These are phyloP conservation scores for Leucaena leucocephala DNA, from an alignment of 306 rosid genomes.

Conservation along the genomic window DNA sequence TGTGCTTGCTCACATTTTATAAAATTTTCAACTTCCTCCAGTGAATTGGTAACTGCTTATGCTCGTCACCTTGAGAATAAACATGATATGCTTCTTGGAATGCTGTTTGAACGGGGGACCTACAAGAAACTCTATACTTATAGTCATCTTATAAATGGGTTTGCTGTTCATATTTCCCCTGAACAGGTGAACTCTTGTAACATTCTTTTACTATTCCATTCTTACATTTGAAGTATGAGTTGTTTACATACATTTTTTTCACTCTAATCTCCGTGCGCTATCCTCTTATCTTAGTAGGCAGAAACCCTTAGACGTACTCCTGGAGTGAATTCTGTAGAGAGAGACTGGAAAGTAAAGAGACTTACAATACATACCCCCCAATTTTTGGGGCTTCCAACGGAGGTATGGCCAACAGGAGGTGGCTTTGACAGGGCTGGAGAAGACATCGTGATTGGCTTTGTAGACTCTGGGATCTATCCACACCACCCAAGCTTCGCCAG, in stretches of 20 bases:
- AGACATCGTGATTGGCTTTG: constrained; percentile 92
- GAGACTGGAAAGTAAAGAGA: constrained; percentile 94
- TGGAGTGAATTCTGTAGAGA: constrained; percentile 85
- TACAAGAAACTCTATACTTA: constrained; percentile 89
- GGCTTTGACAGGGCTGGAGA: constrained; percentile 99
- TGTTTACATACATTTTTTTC: constrained; percentile 30
- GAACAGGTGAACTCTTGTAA: constrained; percentile 84
- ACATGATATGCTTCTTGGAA: constrained; percentile 92
- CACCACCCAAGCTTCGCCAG: constrained; percentile 91
- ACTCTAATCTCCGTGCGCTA: constrained; percentile 42
- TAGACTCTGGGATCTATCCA: constrained; percentile 94
- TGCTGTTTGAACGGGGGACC: constrained; percentile 80
- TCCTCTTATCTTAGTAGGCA: constrained; percentile 87
- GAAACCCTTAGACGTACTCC: constrained; percentile 82
- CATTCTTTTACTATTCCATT: constrained; percentile 31
- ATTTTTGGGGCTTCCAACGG: constrained; percentile 99
- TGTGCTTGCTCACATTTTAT: constrained; percentile 30
- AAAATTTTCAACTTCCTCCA: constrained; percentile 45
- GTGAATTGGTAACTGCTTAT: constrained; percentile 82
- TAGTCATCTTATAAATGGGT: constrained; percentile 95
- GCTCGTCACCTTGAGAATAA: constrained; percentile 86
- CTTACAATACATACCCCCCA: constrained; percentile 98
- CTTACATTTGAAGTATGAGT: constrained; percentile 16
- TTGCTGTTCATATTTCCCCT: constrained; percentile 86
- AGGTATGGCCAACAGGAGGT: constrained; percentile 99